Evolutionary conservation across 2,329 filamentous ascomycete genomes (phyloP), one percentile per base, ranked within the genome.

Genomic region (Penicillium sp.): DNA sequence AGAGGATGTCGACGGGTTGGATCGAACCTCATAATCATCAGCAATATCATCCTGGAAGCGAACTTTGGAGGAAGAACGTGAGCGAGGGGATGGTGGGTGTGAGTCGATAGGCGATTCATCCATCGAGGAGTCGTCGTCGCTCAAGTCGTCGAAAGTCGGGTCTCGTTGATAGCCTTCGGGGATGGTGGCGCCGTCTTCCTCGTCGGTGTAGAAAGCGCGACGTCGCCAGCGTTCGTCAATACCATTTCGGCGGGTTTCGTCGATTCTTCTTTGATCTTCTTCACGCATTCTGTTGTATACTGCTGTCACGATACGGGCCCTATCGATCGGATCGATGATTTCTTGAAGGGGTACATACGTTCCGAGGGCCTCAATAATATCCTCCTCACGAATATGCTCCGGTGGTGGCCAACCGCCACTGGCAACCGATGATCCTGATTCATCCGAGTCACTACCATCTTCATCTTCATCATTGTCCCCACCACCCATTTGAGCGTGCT

Each of bases 141-240:
- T 78, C 79, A 69, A 63, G 19, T 71, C 68, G 43, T 75, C 63
- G n/a, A 73, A 70, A 49, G 70, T 70, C 7, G 76, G 71, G n/a
- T 77, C 74, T 41, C 73, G 73, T 33, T 72, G 66, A 53, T 87
- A 92, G 26, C 84, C 86, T 7, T 83, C 79, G 0, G 89, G 89
- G 2, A 84, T 79, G n/a, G 74, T 70, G 10, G 84, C 83, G 2
- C 91, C 91, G 72, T 96, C 91, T 76, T 96, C 91, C 72, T 92
- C 89, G 56, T 96, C 91, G 0, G 91, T 83, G 67, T 95, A 96
- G 66, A 95, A 96, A 39, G 88, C 85, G 46, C 91, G 82, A 57
- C 89, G 83, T 66, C 84, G 84, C 90, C 90, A 95, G 49, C 90
- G 82, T 53, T 93, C 85, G 64, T 88, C 82, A 35, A 91, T 78